Percentiles rank a stretch among this genome's conserved stretches.
These are phyloP conservation scores for Lachnum nothofagi DNA, from an alignment of 2,329 filamentous ascomycete genomes.

Conservation along the genomic window DNA sequence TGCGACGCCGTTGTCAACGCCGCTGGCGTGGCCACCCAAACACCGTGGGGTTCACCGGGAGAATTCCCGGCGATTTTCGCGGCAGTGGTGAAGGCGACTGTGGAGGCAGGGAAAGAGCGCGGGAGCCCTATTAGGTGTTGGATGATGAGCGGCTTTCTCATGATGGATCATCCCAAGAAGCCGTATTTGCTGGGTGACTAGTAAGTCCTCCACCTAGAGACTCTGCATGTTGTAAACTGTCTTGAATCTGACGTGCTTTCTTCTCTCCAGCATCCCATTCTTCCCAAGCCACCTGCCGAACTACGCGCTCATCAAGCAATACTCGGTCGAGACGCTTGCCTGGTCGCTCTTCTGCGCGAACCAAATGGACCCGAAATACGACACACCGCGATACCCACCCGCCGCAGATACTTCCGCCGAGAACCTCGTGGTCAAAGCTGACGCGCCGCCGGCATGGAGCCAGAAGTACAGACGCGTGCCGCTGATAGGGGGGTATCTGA, in stretches of 20 bases:
- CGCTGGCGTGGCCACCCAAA: conserved; percentile 23
- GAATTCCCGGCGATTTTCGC: conserved; percentile 23
- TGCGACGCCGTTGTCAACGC: conserved; percentile 29
- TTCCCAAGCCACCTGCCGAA: conserved; percentile 23
- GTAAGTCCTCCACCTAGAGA: background rate
- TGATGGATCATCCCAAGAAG: conserved; percentile 22
- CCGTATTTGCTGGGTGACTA: conserved; percentile 21
- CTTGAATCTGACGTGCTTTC: conserved; percentile 4
- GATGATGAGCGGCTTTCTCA: conserved; percentile 23
- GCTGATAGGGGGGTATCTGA: conserved; percentile 14
- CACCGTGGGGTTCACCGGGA: conserved; percentile 8
- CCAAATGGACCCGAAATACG: conserved; percentile 18
- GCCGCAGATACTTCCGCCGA: conserved; percentile 16
- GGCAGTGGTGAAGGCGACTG: conserved; percentile 20
- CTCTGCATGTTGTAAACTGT: background rate
- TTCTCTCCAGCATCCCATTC: conserved; percentile 17
- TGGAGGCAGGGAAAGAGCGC: conserved; percentile 21
- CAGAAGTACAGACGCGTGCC: conserved; percentile 6
- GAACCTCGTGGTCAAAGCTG: conserved; percentile 19
- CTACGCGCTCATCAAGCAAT: conserved; percentile 20
- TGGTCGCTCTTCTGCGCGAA: conserved; percentile 27
- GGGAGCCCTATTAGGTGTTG: conserved; percentile 22
- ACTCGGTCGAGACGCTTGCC: conserved; percentile 13
- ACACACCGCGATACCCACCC: conserved; percentile 16
- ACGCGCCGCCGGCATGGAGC: conserved; percentile 10